A percentile compares a stretch with the other conserved stretches of the same genome.
Conservation (phyloP, 1,284 basidiomycete species). For the Melampsora americana region DNA sequence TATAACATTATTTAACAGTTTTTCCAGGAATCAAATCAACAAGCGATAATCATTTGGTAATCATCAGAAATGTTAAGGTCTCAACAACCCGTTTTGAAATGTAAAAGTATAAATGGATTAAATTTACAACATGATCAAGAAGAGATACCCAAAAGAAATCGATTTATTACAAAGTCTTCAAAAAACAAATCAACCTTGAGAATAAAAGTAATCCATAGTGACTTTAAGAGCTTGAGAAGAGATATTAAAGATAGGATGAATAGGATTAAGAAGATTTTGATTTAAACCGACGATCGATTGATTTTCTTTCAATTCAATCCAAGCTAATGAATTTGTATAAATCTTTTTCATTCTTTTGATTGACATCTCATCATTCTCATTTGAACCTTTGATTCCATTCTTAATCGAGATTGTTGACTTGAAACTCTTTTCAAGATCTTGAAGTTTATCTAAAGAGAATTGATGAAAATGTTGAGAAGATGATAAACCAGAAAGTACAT, state of each 20-base stretch:
- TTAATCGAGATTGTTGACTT: neutral
- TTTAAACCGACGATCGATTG: slow-evolving; percentile 8
- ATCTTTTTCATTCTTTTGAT: slow-evolving; percentile 18
- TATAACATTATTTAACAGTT: too few species aligned
- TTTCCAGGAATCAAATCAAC: too few species aligned
- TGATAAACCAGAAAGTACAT: slow-evolving; percentile 82
- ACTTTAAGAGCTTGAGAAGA: slow-evolving; percentile 4
- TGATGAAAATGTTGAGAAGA: slow-evolving; percentile 67
- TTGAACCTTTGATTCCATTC: neutral
- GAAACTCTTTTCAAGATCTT: neutral
- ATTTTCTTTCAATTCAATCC: neutral
- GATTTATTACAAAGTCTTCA: too few species aligned
- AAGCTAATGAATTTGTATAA: slow-evolving; percentile 11
- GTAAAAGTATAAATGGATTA: too few species aligned
- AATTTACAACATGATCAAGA: too few species aligned
- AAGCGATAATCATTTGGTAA: too few species aligned
- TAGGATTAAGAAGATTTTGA: neutral
- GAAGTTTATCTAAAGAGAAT: slow-evolving; percentile 2
- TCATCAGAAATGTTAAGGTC: too few species aligned
- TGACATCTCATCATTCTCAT: neutral
- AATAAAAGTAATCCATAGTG: slow-evolving; percentile 22
- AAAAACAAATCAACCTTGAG: neutral
- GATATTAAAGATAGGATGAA: slow-evolving; percentile 25
- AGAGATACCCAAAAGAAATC: too few species aligned
- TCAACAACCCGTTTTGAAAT: too few species aligned